Conservation (phyloP, 1,284 basidiomycete species). For the Fistulina hepatica region DNA sequence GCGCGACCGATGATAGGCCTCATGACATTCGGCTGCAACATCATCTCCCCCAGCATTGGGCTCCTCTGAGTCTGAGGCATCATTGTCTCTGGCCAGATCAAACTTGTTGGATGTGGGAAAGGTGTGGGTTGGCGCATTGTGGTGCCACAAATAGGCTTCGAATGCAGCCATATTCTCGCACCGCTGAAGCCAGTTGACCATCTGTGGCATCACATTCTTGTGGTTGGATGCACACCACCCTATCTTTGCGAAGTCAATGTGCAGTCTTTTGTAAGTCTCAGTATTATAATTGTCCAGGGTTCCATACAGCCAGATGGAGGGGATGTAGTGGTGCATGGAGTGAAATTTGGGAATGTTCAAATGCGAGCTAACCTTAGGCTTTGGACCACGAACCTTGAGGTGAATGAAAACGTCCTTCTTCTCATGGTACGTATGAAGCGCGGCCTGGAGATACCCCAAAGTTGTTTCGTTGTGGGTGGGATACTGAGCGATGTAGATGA, state of each 20-base stretch:
- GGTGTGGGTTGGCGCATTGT: too few relatives aligned
- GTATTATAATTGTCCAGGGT: slow-evolving; percentile 26
- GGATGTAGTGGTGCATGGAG: slow-evolving; percentile 20
- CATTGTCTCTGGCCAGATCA: too few relatives aligned
- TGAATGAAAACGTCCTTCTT: slow-evolving; percentile 24
- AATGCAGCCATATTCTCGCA: slow-evolving; percentile 18
- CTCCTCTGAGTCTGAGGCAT: background rate
- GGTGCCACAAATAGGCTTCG: background rate
- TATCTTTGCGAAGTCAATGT: slow-evolving; percentile 26
- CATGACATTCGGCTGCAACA: background rate
- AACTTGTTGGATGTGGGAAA: background rate
- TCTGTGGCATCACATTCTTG: slow-evolving; percentile 22
- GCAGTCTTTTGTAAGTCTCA: slow-evolving; percentile 22
- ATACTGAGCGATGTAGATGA: slow-evolving; percentile 24
- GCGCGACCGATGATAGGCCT: background rate
- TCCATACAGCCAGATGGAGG: slow-evolving; percentile 19
- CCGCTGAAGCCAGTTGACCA: slow-evolving; percentile 25
- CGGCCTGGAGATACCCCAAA: too few relatives aligned
- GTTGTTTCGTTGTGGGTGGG: too few relatives aligned
- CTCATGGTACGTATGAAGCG: slow-evolving; percentile 21
- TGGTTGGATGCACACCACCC: slow-evolving; percentile 23
- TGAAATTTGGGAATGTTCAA: slow-evolving; percentile 29
- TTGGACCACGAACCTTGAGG: slow-evolving; percentile 15
- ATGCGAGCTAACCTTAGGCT: too few relatives aligned
- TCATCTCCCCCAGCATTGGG: background rate